phyloP scores from a whole-genome alignment of 108 stramenopile species.

The Skeletonema potamos region DNA sequence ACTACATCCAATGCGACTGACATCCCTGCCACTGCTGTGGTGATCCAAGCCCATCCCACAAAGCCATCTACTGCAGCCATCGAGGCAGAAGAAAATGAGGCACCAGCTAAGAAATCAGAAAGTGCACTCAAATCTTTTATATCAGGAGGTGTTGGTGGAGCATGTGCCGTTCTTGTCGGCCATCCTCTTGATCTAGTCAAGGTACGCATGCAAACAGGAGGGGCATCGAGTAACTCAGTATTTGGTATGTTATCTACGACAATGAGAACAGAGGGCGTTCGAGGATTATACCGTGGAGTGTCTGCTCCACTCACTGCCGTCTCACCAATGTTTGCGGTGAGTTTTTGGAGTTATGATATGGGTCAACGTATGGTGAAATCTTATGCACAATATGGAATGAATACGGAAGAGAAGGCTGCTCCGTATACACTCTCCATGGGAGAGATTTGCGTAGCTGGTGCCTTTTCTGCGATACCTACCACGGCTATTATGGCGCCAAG shows the following conservation, averaged over 20 bases:
- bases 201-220: slow-evolving; percentile 73
- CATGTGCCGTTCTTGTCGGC: slow-evolving; percentile 68
- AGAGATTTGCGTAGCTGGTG: slow-evolving; percentile 80
- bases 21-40: not conserved
- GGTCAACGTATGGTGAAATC: slow-evolving; percentile 61
- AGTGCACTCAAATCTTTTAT: slow-evolving; percentile 66
- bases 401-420: slow-evolving; percentile 22
- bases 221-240: slow-evolving; percentile 39
- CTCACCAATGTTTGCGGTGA: slow-evolving; percentile 89
- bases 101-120: not conserved
- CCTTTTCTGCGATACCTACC: slow-evolving; percentile 78
- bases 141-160: slow-evolving; percentile 80
- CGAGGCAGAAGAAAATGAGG: not conserved
- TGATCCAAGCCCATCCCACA: not conserved
- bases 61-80: not conserved
- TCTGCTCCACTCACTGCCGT: slow-evolving; percentile 86
- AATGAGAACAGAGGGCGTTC: slow-evolving; percentile 64
- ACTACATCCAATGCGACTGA: not conserved
- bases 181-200: slow-evolving; percentile 82
- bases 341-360: slow-evolving; percentile 90
- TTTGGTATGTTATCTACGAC: slow-evolving; percentile 68
- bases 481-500: slow-evolving; percentile 83
- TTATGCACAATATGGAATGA: slow-evolving; percentile 22
- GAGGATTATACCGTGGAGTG: slow-evolving; percentile 86
- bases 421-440: slow-evolving; percentile 50